Evolutionary conservation across 2,329 filamentous ascomycete species (phyloP), one percentile per base, ranked within the genome.

Genomic region (Pezicula radicicola): DNA sequence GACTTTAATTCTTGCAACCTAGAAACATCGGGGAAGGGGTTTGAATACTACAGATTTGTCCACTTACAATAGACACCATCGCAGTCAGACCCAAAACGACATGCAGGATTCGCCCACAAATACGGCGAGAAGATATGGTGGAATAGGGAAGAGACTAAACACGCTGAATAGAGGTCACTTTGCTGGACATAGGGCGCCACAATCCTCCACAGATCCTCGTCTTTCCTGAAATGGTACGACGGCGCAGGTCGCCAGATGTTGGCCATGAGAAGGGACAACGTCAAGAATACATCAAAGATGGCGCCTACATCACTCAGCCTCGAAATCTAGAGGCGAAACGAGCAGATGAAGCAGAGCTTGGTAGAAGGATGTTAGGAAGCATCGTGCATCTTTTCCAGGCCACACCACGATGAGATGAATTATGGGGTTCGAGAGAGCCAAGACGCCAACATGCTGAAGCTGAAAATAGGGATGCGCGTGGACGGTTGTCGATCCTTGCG

Each of bases 81-180:
- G 44, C 48, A 54, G 47, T 58, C 55, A 47, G 46, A 42, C 3
- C 58, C 58, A 50, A 60, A 60, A 21, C 50, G 49, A 15, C 49
- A 48, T 10, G 49, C 58, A 6, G 58, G 58, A 45, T 55, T 51
- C 15, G 56, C 56, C 58, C 58, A 60, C 27, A 60, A 36, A n/a
- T 47, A 44, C 19, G 58, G 54, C 25, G 53, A 37, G 35, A 60
- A 55, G 15, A 55, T 43, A 28, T 52, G 46, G 50, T 60, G 52
- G 51, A 53, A 60, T 35, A 57, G 54, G 19, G 47, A 46, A 42
- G 48, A 57, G 3, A 60, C 58, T 12, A 60, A 47, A 48, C 51
- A 59, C 1, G 54, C 51, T 13, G 56, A 51, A 49, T 57, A 56
- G n/a, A 60, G 52, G 47, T 58, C 55, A 18, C 46, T 27, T 6